phyloP scores from a whole-genome alignment of 2,329 filamentous ascomycete genomes.

The Plectosphaerella sp. region DNA sequence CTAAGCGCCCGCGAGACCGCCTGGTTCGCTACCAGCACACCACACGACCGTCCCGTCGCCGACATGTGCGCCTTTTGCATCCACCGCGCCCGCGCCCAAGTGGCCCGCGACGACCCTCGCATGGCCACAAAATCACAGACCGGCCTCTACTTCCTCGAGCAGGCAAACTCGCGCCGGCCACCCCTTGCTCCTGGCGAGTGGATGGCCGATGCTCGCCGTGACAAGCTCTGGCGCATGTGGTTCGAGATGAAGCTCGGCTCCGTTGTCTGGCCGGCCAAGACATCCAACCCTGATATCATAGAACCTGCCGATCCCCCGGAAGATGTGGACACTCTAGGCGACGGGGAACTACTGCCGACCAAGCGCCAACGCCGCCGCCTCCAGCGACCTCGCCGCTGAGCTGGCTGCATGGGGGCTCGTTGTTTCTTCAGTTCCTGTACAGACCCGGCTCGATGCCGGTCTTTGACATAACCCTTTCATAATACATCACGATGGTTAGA shows the following conservation, averaged over 20 bases:
- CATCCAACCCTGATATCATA: neutral
- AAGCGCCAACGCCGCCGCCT: neutral
- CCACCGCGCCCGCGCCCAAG: neutral
- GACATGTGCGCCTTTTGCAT: neutral
- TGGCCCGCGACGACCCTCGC: neutral
- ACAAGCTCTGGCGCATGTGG: neutral
- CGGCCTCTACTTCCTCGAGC: neutral
- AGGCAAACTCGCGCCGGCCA: neutral
- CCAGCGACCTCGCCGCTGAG: neutral
- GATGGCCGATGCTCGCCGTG: neutral
- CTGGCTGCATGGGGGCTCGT: too few relatives aligned
- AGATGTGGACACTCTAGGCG: neutral
- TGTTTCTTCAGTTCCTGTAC: too few relatives aligned
- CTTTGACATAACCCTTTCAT: too few relatives aligned
- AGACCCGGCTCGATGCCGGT: too few relatives aligned
- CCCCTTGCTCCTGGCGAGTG: neutral
- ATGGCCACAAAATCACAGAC: neutral
- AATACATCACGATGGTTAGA: too few relatives aligned
- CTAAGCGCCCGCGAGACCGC: conserved; percentile 1
- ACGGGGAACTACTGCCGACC: neutral
- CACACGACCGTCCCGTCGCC: neutral
- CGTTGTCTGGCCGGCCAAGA: neutral
- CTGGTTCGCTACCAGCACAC: neutral
- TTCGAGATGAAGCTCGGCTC: neutral
- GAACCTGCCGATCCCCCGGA: neutral